phyloP scores from a whole-genome alignment of 2,329 filamentous ascomycete genomes.

The Aurifilum marmelostoma region DNA sequence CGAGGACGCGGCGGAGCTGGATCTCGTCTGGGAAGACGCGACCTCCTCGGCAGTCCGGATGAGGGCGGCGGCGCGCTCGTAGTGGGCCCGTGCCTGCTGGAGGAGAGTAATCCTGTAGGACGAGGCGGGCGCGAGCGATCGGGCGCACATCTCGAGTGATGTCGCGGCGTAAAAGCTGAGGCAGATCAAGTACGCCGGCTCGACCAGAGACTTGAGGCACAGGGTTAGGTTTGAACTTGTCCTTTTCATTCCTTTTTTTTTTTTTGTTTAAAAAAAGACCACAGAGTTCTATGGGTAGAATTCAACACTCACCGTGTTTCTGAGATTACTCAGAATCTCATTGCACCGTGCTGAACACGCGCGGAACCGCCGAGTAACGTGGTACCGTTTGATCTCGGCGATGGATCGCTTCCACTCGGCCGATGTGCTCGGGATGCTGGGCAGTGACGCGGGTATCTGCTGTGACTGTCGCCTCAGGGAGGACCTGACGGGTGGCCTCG shows the following conservation, averaged over 20 bases:
- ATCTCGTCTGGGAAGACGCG: slow-evolving; percentile 41
- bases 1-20: slow-evolving; percentile 39
- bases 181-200: slow-evolving; percentile 60
- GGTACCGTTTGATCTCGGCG: slow-evolving; percentile 57
- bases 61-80: slow-evolving; percentile 51
- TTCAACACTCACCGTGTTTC: slow-evolving; percentile 45
- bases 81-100: slow-evolving; percentile 56
- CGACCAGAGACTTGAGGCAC: slow-evolving; percentile 42
- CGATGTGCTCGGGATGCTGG: slow-evolving; percentile 46
- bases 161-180: slow-evolving; percentile 65
- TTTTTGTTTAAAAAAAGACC: too few relatives aligned
- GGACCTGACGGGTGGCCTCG: slow-evolving; percentile 33
- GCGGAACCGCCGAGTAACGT: slow-evolving; percentile 54
- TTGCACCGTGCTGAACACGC: slow-evolving; percentile 57
- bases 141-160: slow-evolving; percentile 61
- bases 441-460: slow-evolving; percentile 32
- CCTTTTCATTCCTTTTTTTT: too few relatives aligned
- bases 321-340: slow-evolving; percentile 55
- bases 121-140: slow-evolving; percentile 50
- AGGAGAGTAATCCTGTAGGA: slow-evolving; percentile 53
- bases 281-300: too few relatives aligned
- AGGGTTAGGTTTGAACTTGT: neutral
- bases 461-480: slow-evolving; percentile 30
- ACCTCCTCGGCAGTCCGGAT: slow-evolving; percentile 52
- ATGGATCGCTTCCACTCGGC: slow-evolving; percentile 57